Conservation (phyloP, 2,329 filamentous ascomycete genomes). For the Alternaria alternata region DNA sequence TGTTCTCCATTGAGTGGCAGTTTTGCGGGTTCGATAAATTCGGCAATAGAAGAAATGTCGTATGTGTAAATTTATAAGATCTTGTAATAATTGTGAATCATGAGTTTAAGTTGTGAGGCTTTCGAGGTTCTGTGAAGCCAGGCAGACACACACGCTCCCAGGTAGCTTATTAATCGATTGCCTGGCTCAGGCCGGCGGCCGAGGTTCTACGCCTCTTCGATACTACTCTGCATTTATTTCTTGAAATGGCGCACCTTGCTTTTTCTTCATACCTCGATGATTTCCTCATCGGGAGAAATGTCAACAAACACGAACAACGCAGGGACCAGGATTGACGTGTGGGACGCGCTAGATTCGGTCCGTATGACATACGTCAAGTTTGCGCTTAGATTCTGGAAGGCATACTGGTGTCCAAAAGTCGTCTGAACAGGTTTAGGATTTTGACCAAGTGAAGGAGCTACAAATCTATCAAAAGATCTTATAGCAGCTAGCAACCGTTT, state of each 20-base stretch:
- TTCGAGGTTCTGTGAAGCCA: neutral
- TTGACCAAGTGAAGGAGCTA: neutral
- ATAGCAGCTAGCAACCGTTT: constrained; percentile 6
- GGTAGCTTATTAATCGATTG: neutral
- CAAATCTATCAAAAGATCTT: neutral
- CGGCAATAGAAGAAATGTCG: neutral
- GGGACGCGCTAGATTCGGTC: constrained; percentile 2
- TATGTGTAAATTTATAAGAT: neutral
- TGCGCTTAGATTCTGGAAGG: neutral
- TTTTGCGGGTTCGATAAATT: neutral
- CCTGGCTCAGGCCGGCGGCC: neutral
- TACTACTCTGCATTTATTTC: neutral
- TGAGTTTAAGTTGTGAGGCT: neutral
- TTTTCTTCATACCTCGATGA: neutral
- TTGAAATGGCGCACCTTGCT: neutral
- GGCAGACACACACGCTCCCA: neutral
- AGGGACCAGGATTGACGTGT: constrained; percentile 5
- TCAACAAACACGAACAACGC: neutral
- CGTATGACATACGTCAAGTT: constrained; percentile 4
- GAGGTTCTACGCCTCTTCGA: neutral
- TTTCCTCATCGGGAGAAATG: neutral
- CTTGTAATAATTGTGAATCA: neutral
- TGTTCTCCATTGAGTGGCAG: neutral
- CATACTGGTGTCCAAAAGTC: neutral
- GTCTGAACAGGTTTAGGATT: neutral